A percentile compares a stretch with the other conserved stretches of the same genome.
Conservation (phyloP, 2,329 filamentous ascomycete species). For the Trematosphaeria pertusa region DNA sequence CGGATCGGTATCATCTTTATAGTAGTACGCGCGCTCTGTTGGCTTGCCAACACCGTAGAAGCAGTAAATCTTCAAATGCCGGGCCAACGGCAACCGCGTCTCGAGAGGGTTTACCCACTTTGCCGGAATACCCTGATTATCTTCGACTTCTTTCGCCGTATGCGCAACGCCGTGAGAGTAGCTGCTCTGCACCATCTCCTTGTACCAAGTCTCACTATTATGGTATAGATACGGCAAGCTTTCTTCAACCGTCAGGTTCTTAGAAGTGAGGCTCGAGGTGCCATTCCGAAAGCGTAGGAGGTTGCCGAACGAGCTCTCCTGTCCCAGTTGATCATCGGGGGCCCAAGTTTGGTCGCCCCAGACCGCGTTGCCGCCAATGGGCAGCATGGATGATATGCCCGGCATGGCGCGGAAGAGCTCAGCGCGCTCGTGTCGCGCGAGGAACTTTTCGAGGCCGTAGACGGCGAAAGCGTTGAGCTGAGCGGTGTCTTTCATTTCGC, state of each 20-base stretch:
- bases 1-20: conserved; percentile 73
- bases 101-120: conserved; percentile 98
- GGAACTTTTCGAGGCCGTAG: conserved; percentile 94
- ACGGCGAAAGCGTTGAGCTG: conserved; percentile 96
- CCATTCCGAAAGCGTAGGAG: conserved; percentile 81
- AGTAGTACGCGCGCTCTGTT: conserved; percentile 92
- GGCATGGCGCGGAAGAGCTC: conserved; percentile 98
- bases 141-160: conserved; percentile 79
- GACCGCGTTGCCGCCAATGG: conserved; percentile 90
- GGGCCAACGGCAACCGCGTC: conserved; percentile 83
- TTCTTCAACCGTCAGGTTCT: conserved; percentile 82
- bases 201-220: conserved; percentile 86
- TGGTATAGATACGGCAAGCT: conserved; percentile 79
- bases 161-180: conserved; percentile 92
- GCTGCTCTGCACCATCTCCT: conserved; percentile 70
- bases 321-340: conserved; percentile 81
- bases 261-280: conserved; percentile 56
- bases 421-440: conserved; percentile 86
- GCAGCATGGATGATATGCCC: conserved; percentile 94
- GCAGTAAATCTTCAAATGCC: conserved; percentile 92
- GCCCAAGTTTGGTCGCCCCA: conserved; percentile 91
- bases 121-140: conserved; percentile 56
- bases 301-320: conserved; percentile 77
- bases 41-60: conserved; percentile 96
- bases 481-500: conserved; percentile 98